Conservation (phyloP, 805 yeast species). For the Pichia thaimueangensis region DNA sequence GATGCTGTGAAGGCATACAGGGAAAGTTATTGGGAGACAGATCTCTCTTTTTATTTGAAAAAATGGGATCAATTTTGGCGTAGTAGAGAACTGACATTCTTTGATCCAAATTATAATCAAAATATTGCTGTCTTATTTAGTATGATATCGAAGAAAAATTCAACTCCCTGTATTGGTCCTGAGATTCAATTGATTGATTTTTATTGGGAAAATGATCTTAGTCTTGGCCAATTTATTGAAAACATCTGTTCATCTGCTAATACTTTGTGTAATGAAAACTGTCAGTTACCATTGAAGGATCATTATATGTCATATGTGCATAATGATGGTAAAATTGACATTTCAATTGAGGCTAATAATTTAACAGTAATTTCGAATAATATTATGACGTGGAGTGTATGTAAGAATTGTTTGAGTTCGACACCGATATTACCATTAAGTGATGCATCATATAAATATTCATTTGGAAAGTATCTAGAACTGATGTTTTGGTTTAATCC, state of each 20-base stretch:
- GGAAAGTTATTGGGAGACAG: constrained; percentile 25
- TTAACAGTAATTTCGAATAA: constrained; percentile 55
- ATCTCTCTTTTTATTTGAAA: constrained; percentile 35
- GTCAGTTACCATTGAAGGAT: constrained; percentile 61
- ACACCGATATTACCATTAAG: constrained; percentile 80
- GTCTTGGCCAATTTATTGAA: constrained; percentile 85
- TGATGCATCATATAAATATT: constrained; percentile 81
- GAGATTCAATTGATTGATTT: constrained; percentile 75
- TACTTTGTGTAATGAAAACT: constrained; percentile 70
- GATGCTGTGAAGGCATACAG: constrained; percentile 27
- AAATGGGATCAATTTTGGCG: constrained; percentile 63
- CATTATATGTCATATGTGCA: constrained; percentile 87
- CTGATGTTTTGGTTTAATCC: constrained; percentile 57
- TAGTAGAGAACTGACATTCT: constrained; percentile 39
- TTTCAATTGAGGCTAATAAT: constrained; percentile 58
- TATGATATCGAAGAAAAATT: constrained; percentile 72
- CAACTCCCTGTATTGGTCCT: constrained; percentile 93
- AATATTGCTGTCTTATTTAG: constrained; percentile 73
- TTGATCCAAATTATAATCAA: constrained; percentile 71
- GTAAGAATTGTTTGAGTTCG: constrained; percentile 68
- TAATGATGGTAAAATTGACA: constrained; percentile 76
- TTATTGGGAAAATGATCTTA: constrained; percentile 85
- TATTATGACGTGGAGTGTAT: constrained; percentile 85
- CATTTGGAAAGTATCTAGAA: constrained; percentile 91
- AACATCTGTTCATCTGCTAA: constrained; percentile 63